Evolutionary conservation across 768 basidiomycete genomes (phyloP), one percentile per base, ranked within the genome.

Genomic region (Russula ochroleuca): DNA sequence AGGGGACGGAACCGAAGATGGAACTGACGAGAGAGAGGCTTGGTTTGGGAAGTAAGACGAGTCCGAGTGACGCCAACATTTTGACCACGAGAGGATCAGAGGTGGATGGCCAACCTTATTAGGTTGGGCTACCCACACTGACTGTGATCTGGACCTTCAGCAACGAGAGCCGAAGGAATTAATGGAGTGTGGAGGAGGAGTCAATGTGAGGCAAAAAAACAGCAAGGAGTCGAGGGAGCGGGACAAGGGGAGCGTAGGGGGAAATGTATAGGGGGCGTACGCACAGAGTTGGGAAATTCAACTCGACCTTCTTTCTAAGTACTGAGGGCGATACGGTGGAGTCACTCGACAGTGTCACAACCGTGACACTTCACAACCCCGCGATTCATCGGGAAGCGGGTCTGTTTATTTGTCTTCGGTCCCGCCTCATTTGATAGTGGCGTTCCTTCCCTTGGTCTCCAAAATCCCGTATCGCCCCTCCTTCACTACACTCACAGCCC

Each of bases 41-140:
- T 66, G 65, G 69, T 54, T 72, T 67, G 28, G 23, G 61, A 60
- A 65, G 67, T 48, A 68, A 69, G 70, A 72, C 71, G 70, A 60
- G 49, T 56, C 73, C 59, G 45, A 68, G 69, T 63, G 68, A 14
- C 40, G 59, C 23, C 48, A 65, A 78, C 84, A 85, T 85, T 71
- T 73, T 70, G 74, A 70, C 61, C 69, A 66, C 62, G 61, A 70
- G 50, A 61, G 63, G 61, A 57, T 41, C 33, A 69, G 52, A 59
- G 71, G 37, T 35, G 74, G 71, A 72, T 68, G 66, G 53, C 77
- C 70, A 73, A 75, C 74, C 70, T 73, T 78, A 70, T 71, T 79
- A 65, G 64, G 77, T 75, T 79, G 78, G 81, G 65, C 68, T 70
- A 79, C 72, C 78, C 78, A 75, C 15, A 13, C 41, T 52, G 67